phyloP scores from a whole-genome alignment of 306 rosid genomes.

The Oemleria cerasiformis region DNA sequence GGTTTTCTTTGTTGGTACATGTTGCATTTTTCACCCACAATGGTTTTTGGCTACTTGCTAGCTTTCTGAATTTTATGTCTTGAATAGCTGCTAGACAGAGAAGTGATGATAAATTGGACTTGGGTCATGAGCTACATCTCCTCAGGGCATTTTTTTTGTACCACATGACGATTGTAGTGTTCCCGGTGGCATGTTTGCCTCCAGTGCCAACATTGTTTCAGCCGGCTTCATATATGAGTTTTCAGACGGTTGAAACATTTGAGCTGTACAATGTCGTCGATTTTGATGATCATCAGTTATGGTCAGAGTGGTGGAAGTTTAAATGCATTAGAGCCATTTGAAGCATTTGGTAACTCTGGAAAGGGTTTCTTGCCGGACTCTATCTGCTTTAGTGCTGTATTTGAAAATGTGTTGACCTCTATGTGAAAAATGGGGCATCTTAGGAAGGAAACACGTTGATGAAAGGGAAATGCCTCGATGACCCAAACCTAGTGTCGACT shows the following conservation, averaged over 20 bases:
- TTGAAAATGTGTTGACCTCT: too few species aligned
- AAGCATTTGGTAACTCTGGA: too few species aligned
- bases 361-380: background rate
- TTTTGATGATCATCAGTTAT: background rate
- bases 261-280: too few species aligned
- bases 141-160: background rate
- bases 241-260: too few species aligned
- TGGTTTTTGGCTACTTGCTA: background rate
- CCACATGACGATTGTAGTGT: background rate
- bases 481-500: too few species aligned
- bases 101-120: background rate
- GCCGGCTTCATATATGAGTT: too few species aligned
- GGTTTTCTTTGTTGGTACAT: background rate
- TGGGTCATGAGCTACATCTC: background rate
- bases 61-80: background rate
- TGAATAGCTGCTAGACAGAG: background rate
- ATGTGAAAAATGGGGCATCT: background rate
- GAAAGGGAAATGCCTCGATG: too few species aligned
- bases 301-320: background rate
- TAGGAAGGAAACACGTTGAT: too few species aligned
- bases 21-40: background rate
- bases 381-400: background rate
- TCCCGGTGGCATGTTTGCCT: background rate
- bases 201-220: background rate
- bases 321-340: background rate